A percentile compares a stretch with the other conserved stretches of the same genome.
Evolutionary conservation across 2,329 filamentous ascomycete species (phyloP).

Genomic region (Arthrocladium fulminans): DNA sequence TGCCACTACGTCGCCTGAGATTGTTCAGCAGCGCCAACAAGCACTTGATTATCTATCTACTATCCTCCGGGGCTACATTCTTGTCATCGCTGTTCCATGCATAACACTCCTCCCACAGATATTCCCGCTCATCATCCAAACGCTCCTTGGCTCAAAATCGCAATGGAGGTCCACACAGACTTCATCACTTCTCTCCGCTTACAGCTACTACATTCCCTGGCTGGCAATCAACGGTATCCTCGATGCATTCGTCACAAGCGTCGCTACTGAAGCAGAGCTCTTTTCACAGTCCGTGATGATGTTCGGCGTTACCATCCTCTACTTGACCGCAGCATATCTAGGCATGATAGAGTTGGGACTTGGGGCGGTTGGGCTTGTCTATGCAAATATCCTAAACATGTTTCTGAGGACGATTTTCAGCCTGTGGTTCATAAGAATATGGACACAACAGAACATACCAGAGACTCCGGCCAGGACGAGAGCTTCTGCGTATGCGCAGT

Average conservation of each 20-base stretch:
- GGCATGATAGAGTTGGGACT: slow-evolving; percentile 60
- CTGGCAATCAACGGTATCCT: slow-evolving; percentile 84
- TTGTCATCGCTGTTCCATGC: slow-evolving; percentile 59
- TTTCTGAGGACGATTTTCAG: slow-evolving; percentile 75
- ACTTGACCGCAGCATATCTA: slow-evolving; percentile 64
- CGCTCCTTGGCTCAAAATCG: slow-evolving; percentile 58
- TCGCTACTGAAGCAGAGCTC: slow-evolving; percentile 67
- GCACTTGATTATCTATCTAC: slow-evolving; percentile 28
- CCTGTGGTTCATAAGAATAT: slow-evolving; percentile 53
- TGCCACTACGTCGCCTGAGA: slow-evolving; percentile 4
- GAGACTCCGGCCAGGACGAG: not conserved
- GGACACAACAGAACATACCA: slow-evolving; percentile 11
- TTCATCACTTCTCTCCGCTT: slow-evolving; percentile 62
- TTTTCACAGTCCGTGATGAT: slow-evolving; percentile 75
- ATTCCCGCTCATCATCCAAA: slow-evolving; percentile 61
- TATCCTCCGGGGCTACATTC: slow-evolving; percentile 64
- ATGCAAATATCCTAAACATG: slow-evolving; percentile 89
- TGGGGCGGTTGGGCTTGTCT: slow-evolving; percentile 72
- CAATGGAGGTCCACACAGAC: slow-evolving; percentile 69
- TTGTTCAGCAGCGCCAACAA: slow-evolving; percentile 10
- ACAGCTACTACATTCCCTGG: slow-evolving; percentile 89
- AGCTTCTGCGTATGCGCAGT: not conserved
- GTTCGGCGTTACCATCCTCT: slow-evolving; percentile 67
- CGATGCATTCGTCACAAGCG: slow-evolving; percentile 86
- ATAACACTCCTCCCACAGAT: slow-evolving; percentile 64